Percentiles rank a stretch among this genome's conserved stretches.
phyloP scores from a whole-genome alignment of 495 filamentous ascomycete species.

The Schizothecium vesticola region DNA sequence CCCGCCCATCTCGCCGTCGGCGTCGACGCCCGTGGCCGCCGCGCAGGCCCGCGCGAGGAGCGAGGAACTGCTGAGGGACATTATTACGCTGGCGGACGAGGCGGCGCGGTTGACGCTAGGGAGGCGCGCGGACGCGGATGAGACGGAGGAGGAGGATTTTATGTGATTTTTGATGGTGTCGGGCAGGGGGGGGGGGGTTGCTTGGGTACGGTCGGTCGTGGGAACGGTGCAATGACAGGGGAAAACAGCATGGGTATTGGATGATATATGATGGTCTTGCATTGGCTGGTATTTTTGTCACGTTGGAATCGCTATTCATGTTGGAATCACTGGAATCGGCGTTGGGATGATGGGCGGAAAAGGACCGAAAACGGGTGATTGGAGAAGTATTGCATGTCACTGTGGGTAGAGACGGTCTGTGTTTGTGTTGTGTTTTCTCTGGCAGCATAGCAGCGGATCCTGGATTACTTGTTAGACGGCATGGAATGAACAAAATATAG shows the following conservation, averaged over 20 bases:
- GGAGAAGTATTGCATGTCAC: background rate
- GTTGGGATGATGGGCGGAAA: background rate
- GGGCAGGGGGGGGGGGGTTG: no score
- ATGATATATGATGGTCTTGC: background rate
- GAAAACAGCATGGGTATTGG: no score
- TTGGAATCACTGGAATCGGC: background rate
- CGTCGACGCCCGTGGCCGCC: background rate
- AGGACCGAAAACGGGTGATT: background rate
- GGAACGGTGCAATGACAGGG: background rate
- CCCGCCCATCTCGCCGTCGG: slow-evolving; percentile 15
- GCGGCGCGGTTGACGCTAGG: slow-evolving; percentile 28
- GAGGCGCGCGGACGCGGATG: slow-evolving; percentile 29
- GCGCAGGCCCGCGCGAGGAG: slow-evolving; percentile 24
- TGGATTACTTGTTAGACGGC: background rate
- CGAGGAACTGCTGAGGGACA: slow-evolving; percentile 39
- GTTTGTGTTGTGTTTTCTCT: background rate
- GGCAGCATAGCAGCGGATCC: background rate
- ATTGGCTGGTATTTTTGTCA: background rate
- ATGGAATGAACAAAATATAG: background rate
- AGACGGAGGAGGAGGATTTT: slow-evolving; percentile 45
- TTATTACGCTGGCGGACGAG: slow-evolving; percentile 38
- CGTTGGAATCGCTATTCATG: background rate
- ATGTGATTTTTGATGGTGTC: slow-evolving; percentile 19
- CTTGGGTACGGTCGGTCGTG: background rate
- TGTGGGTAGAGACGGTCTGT: background rate